Conservation (phyloP, 805 yeast species). For the Wickerhamomyces hampshirensis region DNA sequence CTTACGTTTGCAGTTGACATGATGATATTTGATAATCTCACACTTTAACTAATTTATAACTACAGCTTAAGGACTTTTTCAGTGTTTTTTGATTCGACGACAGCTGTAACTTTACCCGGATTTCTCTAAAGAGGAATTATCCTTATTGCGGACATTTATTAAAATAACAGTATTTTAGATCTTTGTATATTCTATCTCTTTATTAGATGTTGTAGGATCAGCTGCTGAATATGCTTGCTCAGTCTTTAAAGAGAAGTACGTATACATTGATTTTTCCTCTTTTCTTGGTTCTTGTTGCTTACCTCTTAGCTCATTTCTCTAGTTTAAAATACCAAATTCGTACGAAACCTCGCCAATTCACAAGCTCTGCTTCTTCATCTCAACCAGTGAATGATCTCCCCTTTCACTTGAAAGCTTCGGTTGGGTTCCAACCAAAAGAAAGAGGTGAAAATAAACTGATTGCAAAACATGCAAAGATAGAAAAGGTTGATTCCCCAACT, state of each 20-base stretch:
- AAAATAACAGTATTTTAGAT: too few relatives aligned
- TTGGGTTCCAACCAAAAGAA: constrained; percentile 72
- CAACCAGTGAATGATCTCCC: constrained; percentile 17
- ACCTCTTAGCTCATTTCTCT: constrained; percentile 13
- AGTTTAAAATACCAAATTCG: not conserved
- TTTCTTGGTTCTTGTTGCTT: constrained; percentile 18
- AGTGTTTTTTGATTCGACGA: not conserved
- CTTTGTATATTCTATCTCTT: too few relatives aligned
- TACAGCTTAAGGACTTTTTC: not conserved
- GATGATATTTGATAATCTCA: constrained; percentile 2
- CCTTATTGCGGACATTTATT: not conserved
- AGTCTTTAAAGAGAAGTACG: constrained; percentile 22
- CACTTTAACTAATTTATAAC: not conserved
- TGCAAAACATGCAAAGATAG: constrained; percentile 24
- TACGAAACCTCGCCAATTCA: constrained; percentile 9
- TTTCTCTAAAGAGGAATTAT: not conserved
- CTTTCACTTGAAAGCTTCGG: constrained; percentile 50
- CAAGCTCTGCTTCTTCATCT: constrained; percentile 15
- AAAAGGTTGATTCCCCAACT: constrained; percentile 48
- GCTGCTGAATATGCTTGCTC: constrained; percentile 11
- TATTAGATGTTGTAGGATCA: not conserved
- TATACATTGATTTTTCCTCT: constrained; percentile 11
- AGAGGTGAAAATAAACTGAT: constrained; percentile 47
- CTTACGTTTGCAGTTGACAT: constrained; percentile 49
- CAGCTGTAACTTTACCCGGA: not conserved